Evolutionary conservation across 257 asterid genomes (phyloP).

Genomic region (Rhazya stricta): DNA sequence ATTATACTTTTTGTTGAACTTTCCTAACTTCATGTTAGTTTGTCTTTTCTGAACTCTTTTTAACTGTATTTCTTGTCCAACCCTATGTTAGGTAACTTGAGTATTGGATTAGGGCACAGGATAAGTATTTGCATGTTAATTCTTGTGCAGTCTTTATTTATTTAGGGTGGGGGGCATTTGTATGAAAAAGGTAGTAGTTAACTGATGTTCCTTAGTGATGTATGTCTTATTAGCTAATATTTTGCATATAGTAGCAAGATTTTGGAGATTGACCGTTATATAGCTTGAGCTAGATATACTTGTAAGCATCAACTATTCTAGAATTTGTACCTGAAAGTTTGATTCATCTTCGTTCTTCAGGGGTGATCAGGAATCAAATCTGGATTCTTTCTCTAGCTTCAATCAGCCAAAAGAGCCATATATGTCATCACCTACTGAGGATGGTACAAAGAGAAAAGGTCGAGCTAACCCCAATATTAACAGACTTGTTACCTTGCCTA

Average conservation of each 20-base stretch:
- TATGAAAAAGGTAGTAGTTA: background rate
- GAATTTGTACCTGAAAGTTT: background rate
- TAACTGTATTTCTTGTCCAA: background rate
- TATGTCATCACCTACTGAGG: conserved; percentile 29
- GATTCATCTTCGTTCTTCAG: conserved; percentile 24
- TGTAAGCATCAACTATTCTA: background rate
- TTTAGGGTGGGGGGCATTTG: background rate
- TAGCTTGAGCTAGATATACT: background rate
- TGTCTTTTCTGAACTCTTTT: too few relatives aligned
- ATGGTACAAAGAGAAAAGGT: conserved; percentile 18
- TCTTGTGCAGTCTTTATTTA: background rate
- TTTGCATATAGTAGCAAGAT: background rate
- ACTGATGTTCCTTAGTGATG: background rate
- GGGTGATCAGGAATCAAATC: conserved; percentile 23
- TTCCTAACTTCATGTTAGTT: too few relatives aligned
- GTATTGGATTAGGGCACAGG: background rate
- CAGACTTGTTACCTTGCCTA: conserved; percentile 46
- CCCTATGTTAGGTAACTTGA: background rate
- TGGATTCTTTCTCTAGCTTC: conserved; percentile 26
- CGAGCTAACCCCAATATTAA: conserved; percentile 24
- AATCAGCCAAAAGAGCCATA: conserved; percentile 15
- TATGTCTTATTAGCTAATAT: background rate
- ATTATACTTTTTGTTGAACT: background rate
- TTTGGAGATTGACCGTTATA: background rate
- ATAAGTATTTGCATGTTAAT: background rate